Evolutionary conservation across 352 stramenopile species (phyloP), one percentile per base, ranked within the genome.

Genomic region (Globisporangium nunn): DNA sequence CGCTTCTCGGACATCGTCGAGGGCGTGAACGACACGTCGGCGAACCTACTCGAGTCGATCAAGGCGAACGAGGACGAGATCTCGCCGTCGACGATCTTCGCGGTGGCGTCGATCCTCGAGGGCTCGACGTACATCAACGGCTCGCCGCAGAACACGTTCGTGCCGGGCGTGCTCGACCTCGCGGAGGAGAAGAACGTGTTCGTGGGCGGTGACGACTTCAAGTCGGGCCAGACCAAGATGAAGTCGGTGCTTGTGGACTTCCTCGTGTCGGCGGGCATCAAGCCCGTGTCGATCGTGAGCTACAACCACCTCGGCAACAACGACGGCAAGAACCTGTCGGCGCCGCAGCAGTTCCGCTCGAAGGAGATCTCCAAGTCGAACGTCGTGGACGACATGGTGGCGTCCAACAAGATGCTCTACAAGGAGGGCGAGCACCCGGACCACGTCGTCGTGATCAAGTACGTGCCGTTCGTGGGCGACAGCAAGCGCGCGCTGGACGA

Each of bases 301-400:
- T 99, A 99, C 92, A 99, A 99, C 76, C 97, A 99, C 81, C 72
- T 99, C 54, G 97, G 97, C 40, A 99, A 99, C 82, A 99, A 99
- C 75, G 97, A 99, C 71, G 97, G 97, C 61, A 99, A 98, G 78
- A 99, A 99, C 79, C 71, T 99, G 58, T 98, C 87, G 58, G 96
- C 97, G 4, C 97, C 97, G 14, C 94, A 98, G 77, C 96, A 99
- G 77, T 99, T 99, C 81, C 95, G 97, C 57, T 98, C 91, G 55
- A 99, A 99, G 83, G 97, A 99, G 74, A 99, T 99, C 72, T 98
- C 91, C 66, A 99, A 99, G 81, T 98, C 91, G 49, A 99, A 99
- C 78, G 96, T 99, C 41, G 96, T 99, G 0, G 96, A 99, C 67
- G 96, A 99, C 73, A 98, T 99, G 96, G 96, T 99, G 43, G 94